Conservation (phyloP, 805 yeast genomes). For the Deakozyma indianensis region DNA sequence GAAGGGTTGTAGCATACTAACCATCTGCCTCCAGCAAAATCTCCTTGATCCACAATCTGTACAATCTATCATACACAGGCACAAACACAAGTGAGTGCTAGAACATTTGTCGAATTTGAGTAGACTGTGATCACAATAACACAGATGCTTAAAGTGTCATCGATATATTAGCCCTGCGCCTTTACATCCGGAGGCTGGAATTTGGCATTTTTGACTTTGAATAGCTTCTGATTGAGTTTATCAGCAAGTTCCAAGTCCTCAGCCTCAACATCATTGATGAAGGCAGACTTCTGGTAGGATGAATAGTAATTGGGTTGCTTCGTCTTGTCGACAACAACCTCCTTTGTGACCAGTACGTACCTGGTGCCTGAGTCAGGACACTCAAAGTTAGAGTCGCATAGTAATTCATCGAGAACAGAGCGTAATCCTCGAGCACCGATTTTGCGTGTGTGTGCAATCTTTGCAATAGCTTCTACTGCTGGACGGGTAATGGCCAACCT, state of each 20-base stretch:
- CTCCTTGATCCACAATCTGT: no score
- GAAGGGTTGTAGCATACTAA: no score
- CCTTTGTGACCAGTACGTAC: conserved; percentile 33
- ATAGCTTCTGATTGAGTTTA: conserved; percentile 21
- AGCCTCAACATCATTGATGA: conserved; percentile 26
- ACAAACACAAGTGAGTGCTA: no score
- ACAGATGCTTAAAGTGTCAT: no score
- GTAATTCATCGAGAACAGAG: conserved; percentile 37
- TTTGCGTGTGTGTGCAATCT: conserved; percentile 34
- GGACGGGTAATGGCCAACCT: conserved; percentile 32
- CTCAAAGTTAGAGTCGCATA: conserved; percentile 39
- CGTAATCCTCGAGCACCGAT: conserved; percentile 51
- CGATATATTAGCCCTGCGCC: no score
- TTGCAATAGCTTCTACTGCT: conserved; percentile 36
- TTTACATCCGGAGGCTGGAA: neutral
- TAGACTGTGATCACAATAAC: no score
- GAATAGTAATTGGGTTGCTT: conserved; percentile 30
- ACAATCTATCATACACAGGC: no score
- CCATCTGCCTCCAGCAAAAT: no score
- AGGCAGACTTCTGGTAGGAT: conserved; percentile 28
- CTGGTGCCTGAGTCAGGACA: conserved; percentile 43
- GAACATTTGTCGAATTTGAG: no score
- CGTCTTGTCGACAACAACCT: conserved; percentile 28
- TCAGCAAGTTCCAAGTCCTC: conserved; percentile 29
- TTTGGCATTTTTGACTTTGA: neutral